phyloP scores from a whole-genome alignment of 1,284 basidiomycete species.

The Sphaerobolus stellatus region DNA sequence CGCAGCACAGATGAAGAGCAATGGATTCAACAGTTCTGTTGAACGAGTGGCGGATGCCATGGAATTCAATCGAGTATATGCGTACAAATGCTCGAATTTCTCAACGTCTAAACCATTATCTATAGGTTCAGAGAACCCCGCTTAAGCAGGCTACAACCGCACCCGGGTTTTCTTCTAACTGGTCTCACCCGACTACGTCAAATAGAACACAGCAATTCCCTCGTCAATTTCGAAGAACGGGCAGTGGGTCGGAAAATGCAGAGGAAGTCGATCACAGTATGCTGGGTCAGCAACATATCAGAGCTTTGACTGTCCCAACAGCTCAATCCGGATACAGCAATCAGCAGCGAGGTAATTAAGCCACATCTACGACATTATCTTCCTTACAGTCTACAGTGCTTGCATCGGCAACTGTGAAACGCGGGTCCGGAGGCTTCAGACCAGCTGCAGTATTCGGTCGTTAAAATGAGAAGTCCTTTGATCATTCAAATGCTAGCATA shows the following conservation, averaged over 20 bases:
- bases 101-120: constrained; percentile 3
- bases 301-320: not conserved
- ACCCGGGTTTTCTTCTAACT: constrained; percentile 16
- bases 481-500: constrained; percentile 7
- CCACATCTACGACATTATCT: constrained; percentile 1
- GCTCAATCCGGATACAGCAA: constrained; percentile 4
- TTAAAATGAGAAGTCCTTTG: constrained; percentile 4
- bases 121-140: constrained; percentile 72
- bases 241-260: constrained; percentile 6
- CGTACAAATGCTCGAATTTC: not conserved
- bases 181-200: constrained; percentile 1
- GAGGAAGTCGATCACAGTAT: constrained; percentile 7
- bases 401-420: constrained; percentile 21
- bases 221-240: not conserved
- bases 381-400: constrained; percentile 16
- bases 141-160: constrained; percentile 55
- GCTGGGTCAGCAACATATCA: not conserved
- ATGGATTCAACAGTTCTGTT: not conserved
- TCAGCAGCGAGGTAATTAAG: not conserved
- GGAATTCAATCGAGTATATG: constrained; percentile 61
- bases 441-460: constrained; percentile 24
- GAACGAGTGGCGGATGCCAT: constrained; percentile 46
- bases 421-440: constrained; percentile 27
- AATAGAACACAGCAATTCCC: constrained; percentile 3
- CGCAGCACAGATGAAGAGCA: not conserved